Evolutionary conservation across 331 rosid species (phyloP).

Genomic region (Quercus lobata): DNA sequence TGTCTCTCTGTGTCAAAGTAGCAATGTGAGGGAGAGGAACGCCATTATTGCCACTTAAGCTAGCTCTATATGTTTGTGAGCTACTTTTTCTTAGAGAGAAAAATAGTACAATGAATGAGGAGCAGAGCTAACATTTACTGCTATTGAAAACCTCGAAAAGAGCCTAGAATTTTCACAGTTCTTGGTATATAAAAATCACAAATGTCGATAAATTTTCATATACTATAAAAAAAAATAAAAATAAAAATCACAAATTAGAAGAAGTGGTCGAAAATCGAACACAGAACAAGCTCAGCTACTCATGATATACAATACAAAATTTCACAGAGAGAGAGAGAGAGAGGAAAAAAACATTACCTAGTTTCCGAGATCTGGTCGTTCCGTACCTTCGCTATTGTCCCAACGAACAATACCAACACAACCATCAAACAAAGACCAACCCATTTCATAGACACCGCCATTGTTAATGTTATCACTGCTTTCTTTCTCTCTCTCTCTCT

Average conservation of each 20-base stretch:
- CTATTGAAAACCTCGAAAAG: background rate
- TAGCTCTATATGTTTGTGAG: no score
- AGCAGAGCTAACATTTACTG: background rate
- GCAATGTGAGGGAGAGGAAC: background rate
- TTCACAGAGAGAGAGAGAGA: background rate
- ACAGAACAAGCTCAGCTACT: background rate
- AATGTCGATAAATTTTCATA: conserved; percentile 19
- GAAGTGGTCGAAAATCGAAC: background rate
- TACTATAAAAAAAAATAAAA: no score
- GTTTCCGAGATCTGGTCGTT: conserved; percentile 34
- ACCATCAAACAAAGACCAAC: conserved; percentile 29
- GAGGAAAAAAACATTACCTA: conserved; percentile 20
- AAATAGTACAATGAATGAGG: background rate
- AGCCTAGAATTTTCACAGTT: background rate
- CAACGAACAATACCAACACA: conserved; percentile 40
- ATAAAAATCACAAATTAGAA: background rate
- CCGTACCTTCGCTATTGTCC: conserved; percentile 42
- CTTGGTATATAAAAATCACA: background rate
- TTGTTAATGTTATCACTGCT: conserved; percentile 15
- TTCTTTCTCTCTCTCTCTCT: background rate
- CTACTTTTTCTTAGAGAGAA: no score
- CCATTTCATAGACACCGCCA: conserved; percentile 48
- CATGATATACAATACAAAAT: background rate
- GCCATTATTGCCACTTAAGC: background rate
- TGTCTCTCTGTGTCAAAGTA: background rate